phyloP scores from a whole-genome alignment of 768 basidiomycete genomes.

The Psilocybe azurescens region DNA sequence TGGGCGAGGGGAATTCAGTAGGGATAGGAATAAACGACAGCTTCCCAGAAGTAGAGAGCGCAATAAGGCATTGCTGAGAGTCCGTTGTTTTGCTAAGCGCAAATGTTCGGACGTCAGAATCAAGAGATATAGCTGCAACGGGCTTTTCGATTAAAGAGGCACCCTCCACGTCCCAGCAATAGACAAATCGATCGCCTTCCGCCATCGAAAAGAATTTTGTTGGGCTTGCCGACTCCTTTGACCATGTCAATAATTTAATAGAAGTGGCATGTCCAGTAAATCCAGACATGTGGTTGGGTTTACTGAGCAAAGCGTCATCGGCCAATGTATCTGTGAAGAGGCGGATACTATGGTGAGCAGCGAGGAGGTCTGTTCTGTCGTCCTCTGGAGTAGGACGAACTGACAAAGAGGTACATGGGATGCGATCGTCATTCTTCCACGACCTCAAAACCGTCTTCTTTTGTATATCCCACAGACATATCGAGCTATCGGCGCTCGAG shows the following conservation, averaged over 20 bases:
- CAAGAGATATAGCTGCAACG: constrained; percentile 65
- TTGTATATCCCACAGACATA: constrained; percentile 63
- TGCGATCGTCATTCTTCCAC: constrained; percentile 63
- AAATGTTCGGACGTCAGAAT: constrained; percentile 62
- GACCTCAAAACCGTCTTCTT: constrained; percentile 51
- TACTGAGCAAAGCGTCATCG: constrained; percentile 38
- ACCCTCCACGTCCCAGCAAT: constrained; percentile 60
- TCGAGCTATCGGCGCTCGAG: constrained; percentile 58
- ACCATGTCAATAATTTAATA: constrained; percentile 56
- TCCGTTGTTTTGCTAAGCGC: constrained; percentile 36
- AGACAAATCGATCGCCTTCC: constrained; percentile 64
- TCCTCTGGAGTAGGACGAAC: constrained; percentile 44
- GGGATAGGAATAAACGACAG: constrained; percentile 63
- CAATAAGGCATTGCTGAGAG: constrained; percentile 49
- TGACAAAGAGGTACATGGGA: constrained; percentile 60
- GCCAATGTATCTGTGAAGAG: constrained; percentile 45
- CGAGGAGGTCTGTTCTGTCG: constrained; percentile 51
- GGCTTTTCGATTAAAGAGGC: constrained; percentile 52
- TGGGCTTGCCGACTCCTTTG: constrained; percentile 35
- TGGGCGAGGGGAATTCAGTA: constrained; percentile 39
- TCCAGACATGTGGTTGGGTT: constrained; percentile 49
- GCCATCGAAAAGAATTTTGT: constrained; percentile 64
- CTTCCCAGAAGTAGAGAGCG: constrained; percentile 64
- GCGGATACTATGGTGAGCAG: constrained; percentile 64
- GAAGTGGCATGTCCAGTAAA: constrained; percentile 73